Percentiles rank a stretch among this genome's conserved stretches.
These are phyloP conservation scores for Capsella rubella DNA, from an alignment of 441 rosid genomes.

Conservation along the genomic window DNA sequence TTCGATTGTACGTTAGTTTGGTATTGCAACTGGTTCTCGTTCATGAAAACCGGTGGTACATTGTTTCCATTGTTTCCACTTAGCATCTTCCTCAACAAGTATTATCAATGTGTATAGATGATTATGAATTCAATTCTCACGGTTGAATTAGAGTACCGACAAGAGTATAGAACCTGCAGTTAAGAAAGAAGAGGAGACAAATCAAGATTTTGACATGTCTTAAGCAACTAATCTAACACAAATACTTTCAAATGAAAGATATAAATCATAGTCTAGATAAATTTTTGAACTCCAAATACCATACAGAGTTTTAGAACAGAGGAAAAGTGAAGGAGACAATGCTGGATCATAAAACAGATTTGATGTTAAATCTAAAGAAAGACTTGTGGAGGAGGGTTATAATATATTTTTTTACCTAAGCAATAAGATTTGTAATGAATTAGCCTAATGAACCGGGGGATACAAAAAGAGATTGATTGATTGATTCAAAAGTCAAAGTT, in stretches of 20 bases:
- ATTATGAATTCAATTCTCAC: conserved; percentile 4
- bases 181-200: conserved; percentile 14
- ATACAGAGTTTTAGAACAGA: conserved; percentile 17
- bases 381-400: background rate
- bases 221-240: background rate
- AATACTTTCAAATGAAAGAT: background rate
- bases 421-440: background rate
- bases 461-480: background rate
- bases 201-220: background rate
- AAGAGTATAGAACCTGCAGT: conserved; percentile 17
- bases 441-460: conserved; percentile 5
- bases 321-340: conserved; percentile 24
- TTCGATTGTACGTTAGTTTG: conserved; percentile 56
- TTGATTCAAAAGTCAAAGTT: conserved; percentile 28
- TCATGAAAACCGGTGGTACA: conserved; percentile 53
- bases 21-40: conserved; percentile 57
- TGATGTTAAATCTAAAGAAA: background rate
- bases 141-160: background rate
- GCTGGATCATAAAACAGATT: conserved; percentile 21
- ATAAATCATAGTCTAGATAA: background rate
- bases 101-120: background rate
- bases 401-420: conserved; percentile 1
- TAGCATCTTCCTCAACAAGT: conserved; percentile 54
- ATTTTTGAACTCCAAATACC: background rate
- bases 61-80: conserved; percentile 63